Conservation (phyloP, 306 rosid species). For the Lotus japonicus region DNA sequence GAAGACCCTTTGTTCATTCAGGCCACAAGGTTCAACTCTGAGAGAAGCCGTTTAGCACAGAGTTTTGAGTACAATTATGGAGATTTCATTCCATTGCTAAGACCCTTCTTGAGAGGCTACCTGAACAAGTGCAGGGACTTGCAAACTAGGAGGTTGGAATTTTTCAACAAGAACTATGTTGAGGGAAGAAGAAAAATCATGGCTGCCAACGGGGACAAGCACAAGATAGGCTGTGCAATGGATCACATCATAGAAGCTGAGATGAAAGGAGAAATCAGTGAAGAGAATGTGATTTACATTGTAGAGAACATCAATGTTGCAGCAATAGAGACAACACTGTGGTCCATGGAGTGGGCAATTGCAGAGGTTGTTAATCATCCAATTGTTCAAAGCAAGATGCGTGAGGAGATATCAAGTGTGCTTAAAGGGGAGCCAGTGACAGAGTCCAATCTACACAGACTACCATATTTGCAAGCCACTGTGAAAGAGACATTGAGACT, state of each 20-base stretch:
- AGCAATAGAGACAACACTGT: conserved; percentile 77
- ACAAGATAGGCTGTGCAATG: conserved; percentile 69
- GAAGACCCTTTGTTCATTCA: conserved; percentile 76
- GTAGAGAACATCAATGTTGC: conserved; percentile 86
- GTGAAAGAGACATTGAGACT: conserved; percentile 71
- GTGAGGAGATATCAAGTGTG: conserved; percentile 52
- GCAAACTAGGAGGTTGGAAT: conserved; percentile 58
- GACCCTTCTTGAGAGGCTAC: conserved; percentile 72
- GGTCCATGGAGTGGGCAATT: conserved; percentile 95
- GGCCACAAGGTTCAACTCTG: conserved; percentile 66
- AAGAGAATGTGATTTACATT: conserved; percentile 67
- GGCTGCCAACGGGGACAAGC: conserved; percentile 58
- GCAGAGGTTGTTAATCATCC: conserved; percentile 81
- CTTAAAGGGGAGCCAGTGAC: conserved; percentile 49
- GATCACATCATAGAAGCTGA: conserved; percentile 83
- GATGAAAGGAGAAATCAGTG: conserved; percentile 71
- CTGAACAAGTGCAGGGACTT: conserved; percentile 73
- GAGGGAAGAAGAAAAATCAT: conserved; percentile 60
- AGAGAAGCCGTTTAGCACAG: conserved; percentile 79
- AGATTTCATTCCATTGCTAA: conserved; percentile 76
- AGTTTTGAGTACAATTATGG: conserved; percentile 88
- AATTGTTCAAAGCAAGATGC: conserved; percentile 48
- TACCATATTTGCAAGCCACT: conserved; percentile 70
- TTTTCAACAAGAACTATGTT: conserved; percentile 58
- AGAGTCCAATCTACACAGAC: conserved; percentile 53